phyloP scores from a whole-genome alignment of 805 yeast species.

The Yarrowia sp. region DNA sequence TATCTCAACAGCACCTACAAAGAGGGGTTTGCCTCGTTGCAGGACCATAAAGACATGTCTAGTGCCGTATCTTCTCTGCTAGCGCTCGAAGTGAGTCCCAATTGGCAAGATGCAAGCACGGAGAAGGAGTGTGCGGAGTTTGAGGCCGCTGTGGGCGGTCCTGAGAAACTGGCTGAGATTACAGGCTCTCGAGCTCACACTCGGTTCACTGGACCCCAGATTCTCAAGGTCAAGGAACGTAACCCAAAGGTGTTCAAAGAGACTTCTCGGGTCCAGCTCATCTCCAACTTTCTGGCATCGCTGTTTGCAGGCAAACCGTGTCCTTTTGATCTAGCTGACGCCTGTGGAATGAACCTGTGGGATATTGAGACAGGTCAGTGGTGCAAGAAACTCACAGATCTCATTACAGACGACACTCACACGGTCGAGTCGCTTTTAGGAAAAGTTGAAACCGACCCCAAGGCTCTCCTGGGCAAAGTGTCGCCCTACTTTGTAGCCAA shows the following conservation, averaged over 20 bases:
- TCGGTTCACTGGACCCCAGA: constrained; percentile 92
- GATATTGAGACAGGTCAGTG: constrained; percentile 66
- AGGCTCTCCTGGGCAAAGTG: constrained; percentile 53
- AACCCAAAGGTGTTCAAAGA: constrained; percentile 60
- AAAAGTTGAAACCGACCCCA: constrained; percentile 50
- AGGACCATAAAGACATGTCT: not conserved
- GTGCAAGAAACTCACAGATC: constrained; percentile 62
- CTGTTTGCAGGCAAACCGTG: constrained; percentile 70
- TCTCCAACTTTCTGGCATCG: constrained; percentile 79
- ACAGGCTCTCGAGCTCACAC: constrained; percentile 91
- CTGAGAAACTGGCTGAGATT: constrained; percentile 61
- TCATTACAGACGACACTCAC: constrained; percentile 44
- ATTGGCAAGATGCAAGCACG: constrained; percentile 96
- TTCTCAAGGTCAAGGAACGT: constrained; percentile 67
- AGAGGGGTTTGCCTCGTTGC: not conserved
- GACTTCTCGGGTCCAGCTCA: constrained; percentile 71
- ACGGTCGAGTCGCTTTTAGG: constrained; percentile 57
- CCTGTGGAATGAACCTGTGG: constrained; percentile 91
- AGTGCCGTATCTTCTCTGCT: constrained; percentile 31
- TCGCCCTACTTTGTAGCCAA: constrained; percentile 64
- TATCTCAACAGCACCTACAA: constrained; percentile 63
- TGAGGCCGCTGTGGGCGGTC: constrained; percentile 69
- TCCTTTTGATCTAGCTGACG: constrained; percentile 81
- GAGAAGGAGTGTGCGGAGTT: constrained; percentile 67
- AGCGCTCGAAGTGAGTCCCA: constrained; percentile 73